Conservation (phyloP, 169 alveolate species). For the Cystoisospora suis region DNA sequence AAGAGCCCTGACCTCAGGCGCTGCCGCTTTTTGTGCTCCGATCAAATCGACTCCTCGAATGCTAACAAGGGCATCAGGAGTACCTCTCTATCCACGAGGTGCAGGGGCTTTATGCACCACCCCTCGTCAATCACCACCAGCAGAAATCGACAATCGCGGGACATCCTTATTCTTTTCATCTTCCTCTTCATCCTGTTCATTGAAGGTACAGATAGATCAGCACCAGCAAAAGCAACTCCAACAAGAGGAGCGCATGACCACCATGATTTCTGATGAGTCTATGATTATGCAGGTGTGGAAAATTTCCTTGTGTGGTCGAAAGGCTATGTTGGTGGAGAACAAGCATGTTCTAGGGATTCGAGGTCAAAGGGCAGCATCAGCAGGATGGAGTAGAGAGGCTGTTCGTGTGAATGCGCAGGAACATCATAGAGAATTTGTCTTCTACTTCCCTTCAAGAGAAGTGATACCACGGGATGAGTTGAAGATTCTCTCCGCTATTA, state of each 20-base stretch:
- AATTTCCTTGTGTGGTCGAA: not conserved
- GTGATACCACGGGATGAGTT: constrained; percentile 38
- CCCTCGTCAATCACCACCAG: not conserved
- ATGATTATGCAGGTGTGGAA: not conserved
- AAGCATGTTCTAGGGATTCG: not conserved
- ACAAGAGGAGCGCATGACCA: not conserved
- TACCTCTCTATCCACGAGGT: no score
- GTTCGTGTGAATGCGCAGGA: constrained; percentile 59
- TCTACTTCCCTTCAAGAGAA: constrained; percentile 54
- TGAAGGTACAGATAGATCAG: not conserved
- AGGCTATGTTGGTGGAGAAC: not conserved
- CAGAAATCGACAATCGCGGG: not conserved
- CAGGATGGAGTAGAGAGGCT: not conserved
- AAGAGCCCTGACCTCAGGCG: no score
- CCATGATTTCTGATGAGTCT: not conserved
- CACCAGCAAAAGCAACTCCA: not conserved
- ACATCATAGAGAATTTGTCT: constrained; percentile 48
- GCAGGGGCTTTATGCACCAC: no score
- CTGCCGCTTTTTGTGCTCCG: no score
- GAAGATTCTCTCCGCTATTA: constrained; percentile 49
- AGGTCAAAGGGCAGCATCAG: not conserved
- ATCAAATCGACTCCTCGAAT: no score
- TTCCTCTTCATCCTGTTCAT: not conserved
- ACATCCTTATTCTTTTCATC: not conserved
- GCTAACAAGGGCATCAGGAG: no score